Evolutionary conservation across 179 eudicot genomes (phyloP).

Genomic region (Heliamphora ciliata): DNA sequence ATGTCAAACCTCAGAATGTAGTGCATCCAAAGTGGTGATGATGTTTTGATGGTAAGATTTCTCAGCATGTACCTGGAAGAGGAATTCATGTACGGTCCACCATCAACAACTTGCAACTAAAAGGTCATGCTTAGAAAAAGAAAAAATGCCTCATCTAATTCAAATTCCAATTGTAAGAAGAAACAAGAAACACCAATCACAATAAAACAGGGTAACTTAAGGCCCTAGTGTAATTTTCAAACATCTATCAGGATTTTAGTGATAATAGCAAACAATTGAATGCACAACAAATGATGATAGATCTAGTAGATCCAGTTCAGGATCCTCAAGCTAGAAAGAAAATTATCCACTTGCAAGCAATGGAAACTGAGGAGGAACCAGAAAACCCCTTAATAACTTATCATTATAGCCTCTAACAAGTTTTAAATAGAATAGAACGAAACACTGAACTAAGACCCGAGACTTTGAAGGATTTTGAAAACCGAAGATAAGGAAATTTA

Average conservation of each 20-base stretch:
- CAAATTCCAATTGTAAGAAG: background rate
- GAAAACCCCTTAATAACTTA: too few species aligned
- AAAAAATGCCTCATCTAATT: background rate
- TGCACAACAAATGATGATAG: too few species aligned
- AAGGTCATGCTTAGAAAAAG: constrained; percentile 11
- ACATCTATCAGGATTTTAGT: background rate
- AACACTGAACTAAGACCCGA: too few species aligned
- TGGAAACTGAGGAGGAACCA: too few species aligned
- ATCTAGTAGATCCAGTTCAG: too few species aligned
- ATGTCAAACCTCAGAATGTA: constrained; percentile 53
- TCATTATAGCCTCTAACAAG: too few species aligned
- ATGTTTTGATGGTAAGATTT: constrained; percentile 61
- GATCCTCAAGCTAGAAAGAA: too few species aligned
- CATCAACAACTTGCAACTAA: background rate
- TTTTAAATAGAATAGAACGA: too few species aligned
- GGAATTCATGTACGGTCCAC: constrained; percentile 15
- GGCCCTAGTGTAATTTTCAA: background rate
- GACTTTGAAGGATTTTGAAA: too few species aligned
- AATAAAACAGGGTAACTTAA: background rate
- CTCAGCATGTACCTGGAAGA: constrained; percentile 69
- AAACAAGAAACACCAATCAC: background rate
- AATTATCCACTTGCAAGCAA: too few species aligned
- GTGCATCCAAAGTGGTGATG: constrained; percentile 52
- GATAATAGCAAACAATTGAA: background rate
- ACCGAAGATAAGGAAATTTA: too few species aligned